Evolutionary conservation across 768 basidiomycete species (phyloP).

Genomic region (Russula virescens): DNA sequence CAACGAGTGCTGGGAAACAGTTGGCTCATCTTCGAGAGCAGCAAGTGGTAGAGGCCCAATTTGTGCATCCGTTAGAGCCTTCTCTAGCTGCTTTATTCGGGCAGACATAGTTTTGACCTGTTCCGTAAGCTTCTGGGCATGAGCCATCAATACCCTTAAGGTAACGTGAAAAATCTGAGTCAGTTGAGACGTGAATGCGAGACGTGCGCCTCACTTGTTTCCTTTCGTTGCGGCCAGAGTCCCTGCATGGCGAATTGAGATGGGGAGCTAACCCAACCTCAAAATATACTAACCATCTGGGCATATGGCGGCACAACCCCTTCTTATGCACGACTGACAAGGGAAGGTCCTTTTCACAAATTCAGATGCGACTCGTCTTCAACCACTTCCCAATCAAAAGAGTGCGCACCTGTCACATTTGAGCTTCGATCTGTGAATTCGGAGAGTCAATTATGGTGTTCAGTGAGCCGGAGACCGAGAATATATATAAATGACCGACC

Average conservation of each 20-base stretch:
- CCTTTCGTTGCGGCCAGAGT: slow-evolving; percentile 50
- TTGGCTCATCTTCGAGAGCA: slow-evolving; percentile 20
- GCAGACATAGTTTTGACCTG: slow-evolving; percentile 41
- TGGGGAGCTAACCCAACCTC: neutral
- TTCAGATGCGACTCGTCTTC: neutral
- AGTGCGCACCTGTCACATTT: slow-evolving; percentile 43
- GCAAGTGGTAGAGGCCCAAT: slow-evolving; percentile 22
- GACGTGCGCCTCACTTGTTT: slow-evolving; percentile 41
- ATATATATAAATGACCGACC: slow-evolving; percentile 30
- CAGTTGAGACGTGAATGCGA: neutral
- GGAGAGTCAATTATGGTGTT: neutral
- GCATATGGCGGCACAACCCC: slow-evolving; percentile 49
- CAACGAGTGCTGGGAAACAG: neutral
- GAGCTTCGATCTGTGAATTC: slow-evolving; percentile 41
- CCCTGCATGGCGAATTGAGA: slow-evolving; percentile 28
- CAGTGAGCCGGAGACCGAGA: neutral
- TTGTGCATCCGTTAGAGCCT: slow-evolving; percentile 33
- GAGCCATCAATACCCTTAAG: slow-evolving; percentile 45
- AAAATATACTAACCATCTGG: slow-evolving; percentile 39
- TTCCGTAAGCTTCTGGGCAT: slow-evolving; percentile 42
- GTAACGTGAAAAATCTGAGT: slow-evolving; percentile 5
- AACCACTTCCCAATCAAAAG: slow-evolving; percentile 1
- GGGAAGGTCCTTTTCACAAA: slow-evolving; percentile 40
- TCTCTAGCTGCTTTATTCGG: slow-evolving; percentile 43
- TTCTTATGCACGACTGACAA: slow-evolving; percentile 49